phyloP scores from a whole-genome alignment of 2,329 filamentous ascomycete species.

The Colletotrichum camelliae region DNA sequence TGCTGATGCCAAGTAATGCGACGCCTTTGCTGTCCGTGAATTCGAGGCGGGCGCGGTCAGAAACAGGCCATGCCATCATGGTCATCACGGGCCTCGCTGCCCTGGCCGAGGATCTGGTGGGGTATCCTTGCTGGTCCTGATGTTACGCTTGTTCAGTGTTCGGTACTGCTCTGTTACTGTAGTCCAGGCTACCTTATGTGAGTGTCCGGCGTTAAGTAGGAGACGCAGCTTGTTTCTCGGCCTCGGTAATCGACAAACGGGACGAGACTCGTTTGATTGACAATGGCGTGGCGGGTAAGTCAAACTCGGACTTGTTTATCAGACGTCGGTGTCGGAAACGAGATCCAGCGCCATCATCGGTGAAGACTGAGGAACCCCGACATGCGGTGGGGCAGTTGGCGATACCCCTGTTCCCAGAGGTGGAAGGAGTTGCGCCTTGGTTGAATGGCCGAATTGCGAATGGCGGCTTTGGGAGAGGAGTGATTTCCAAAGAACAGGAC shows the following conservation, averaged over 20 bases:
- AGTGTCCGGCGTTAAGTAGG: neutral
- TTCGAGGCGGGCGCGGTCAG: neutral
- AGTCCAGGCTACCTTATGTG: neutral
- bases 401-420: neutral
- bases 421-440: neutral
- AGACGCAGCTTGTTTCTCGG: neutral
- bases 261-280: neutral
- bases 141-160: neutral
- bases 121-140: neutral
- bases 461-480: neutral
- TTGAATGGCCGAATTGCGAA: neutral
- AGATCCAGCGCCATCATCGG: neutral
- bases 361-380: neutral
- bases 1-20: neutral
- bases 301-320: neutral
- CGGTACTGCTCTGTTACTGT: neutral
- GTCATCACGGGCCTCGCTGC: neutral
- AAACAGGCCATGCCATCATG: neutral
- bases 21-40: neutral
- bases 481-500: neutral
- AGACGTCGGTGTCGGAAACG: neutral
- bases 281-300: neutral
- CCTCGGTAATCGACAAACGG: neutral
- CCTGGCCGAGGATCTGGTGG: conserved; percentile 5
- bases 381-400: neutral